These are phyloP conservation scores for Pseudogymnoascus sp. DNA, from an alignment of 2,329 filamentous ascomycete species.

Conservation along the genomic window DNA sequence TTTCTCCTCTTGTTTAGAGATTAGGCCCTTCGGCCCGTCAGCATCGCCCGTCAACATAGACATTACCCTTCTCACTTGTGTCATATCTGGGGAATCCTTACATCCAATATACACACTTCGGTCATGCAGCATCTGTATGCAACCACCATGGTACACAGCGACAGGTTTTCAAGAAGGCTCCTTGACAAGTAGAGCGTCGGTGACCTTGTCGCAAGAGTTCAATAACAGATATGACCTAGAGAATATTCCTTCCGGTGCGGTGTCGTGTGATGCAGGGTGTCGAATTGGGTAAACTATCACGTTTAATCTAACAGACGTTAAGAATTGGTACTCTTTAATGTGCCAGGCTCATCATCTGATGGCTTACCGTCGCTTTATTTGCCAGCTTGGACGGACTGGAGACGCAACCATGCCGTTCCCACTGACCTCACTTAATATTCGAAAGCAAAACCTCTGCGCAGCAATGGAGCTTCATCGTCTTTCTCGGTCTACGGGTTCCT, in stretches of 20 bases:
- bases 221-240: neutral
- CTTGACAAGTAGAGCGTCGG: neutral
- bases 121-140: neutral
- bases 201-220: neutral
- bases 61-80: neutral
- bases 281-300: neutral
- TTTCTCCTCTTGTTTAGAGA: neutral
- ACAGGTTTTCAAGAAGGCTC: neutral
- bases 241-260: neutral
- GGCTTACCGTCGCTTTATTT: neutral
- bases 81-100: neutral
- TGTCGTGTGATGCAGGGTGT: neutral
- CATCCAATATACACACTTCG: neutral
- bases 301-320: neutral
- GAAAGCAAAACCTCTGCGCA: too few relatives aligned
- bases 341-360: neutral
- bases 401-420: neutral
- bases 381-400: neutral
- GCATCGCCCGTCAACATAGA: neutral
- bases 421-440: neutral
- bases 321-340: neutral
- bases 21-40: neutral
- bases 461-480: neutral
- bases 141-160: neutral
- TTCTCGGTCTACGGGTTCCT: neutral